A percentile compares a stretch with the other conserved stretches of the same genome.
Evolutionary conservation across 1,284 basidiomycete species (phyloP).

Genomic region (Schizophyllum commune): DNA sequence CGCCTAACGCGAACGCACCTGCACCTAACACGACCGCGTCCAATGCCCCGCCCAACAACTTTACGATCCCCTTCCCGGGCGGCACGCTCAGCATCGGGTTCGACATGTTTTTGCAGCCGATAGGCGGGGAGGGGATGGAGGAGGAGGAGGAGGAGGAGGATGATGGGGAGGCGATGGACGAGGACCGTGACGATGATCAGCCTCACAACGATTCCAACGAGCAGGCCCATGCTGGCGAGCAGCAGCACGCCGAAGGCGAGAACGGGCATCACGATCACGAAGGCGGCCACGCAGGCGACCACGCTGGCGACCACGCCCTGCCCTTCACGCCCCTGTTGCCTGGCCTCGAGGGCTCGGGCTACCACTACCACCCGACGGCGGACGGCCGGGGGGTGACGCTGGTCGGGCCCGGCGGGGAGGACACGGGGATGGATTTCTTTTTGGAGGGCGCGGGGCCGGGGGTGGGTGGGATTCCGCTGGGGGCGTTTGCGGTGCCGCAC

Average conservation of each 20-base stretch:
- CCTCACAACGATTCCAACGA: too few species aligned
- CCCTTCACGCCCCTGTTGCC: not conserved
- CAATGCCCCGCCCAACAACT: not conserved
- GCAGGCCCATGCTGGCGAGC: too few species aligned
- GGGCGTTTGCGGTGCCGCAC: too few species aligned
- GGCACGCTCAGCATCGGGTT: constrained; percentile 6
- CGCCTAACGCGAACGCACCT: too few species aligned
- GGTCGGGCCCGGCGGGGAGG: not conserved
- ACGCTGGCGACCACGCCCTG: not conserved
- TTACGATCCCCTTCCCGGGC: not conserved
- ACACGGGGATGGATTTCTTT: not conserved
- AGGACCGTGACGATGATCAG: too few species aligned
- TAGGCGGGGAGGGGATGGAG: not conserved
- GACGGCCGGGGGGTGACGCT: not conserved
- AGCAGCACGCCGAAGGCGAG: not conserved
- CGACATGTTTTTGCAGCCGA: constrained; percentile 8
- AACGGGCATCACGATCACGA: not conserved
- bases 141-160: not conserved
- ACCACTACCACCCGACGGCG: not conserved
- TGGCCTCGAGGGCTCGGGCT: not conserved
- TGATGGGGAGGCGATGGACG: not conserved
- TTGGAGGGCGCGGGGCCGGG: not conserved
- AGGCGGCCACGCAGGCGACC: not conserved
- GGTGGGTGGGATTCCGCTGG: not conserved
- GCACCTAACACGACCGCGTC: too few species aligned